These are phyloP conservation scores for Aureobasidium sp. DNA, from an alignment of 2,329 filamentous ascomycete genomes.

Conservation along the genomic window DNA sequence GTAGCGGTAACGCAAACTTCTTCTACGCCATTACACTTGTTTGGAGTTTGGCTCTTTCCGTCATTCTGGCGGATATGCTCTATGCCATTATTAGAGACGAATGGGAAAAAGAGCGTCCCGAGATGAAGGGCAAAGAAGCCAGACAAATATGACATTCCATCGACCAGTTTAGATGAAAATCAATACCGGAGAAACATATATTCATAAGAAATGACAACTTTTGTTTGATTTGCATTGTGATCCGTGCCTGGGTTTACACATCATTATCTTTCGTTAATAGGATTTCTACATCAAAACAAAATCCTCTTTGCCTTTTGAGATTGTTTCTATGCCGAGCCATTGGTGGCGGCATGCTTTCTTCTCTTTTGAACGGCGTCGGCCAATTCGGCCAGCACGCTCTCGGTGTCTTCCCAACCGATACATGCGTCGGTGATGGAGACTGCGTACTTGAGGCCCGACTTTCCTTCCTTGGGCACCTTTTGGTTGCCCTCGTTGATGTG, in stretches of 20 bases:
- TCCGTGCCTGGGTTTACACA: neutral
- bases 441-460: constrained; percentile 77
- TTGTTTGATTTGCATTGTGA: neutral
- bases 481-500: constrained; percentile 91
- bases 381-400: constrained; percentile 64
- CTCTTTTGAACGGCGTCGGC: constrained; percentile 72
- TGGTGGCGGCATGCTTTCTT: constrained; percentile 38
- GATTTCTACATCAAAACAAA: neutral
- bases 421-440: constrained; percentile 97
- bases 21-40: constrained; percentile 99
- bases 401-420: constrained; percentile 88
- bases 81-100: constrained; percentile 88
- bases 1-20: constrained; percentile 96
- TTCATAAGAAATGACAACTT: constrained; percentile 2
- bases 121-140: constrained; percentile 80
- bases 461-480: constrained; percentile 83
- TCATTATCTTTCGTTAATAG: neutral
- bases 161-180: neutral
- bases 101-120: constrained; percentile 84
- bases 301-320: too few species aligned
- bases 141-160: constrained; percentile 57
- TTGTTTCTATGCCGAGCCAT: constrained; percentile 5
- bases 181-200: too few species aligned
- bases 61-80: constrained; percentile 77
- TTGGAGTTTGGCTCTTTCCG: constrained; percentile 82